A percentile compares a stretch with the other conserved stretches of the same genome.
phyloP scores from a whole-genome alignment of 805 yeast genomes.

The Candida easanensis region DNA sequence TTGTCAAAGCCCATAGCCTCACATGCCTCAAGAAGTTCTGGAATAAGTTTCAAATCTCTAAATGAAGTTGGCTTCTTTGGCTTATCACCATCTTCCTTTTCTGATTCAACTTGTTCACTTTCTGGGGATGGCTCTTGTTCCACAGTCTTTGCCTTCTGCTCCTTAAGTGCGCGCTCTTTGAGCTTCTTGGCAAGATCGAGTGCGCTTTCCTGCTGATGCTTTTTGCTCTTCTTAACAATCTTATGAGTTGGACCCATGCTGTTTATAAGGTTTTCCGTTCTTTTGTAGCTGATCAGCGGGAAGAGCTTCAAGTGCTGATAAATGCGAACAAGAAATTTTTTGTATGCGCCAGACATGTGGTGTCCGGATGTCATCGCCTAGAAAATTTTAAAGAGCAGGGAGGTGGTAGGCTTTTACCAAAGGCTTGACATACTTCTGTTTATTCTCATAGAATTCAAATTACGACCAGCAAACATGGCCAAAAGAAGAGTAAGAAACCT shows the following conservation, averaged over 20 bases:
- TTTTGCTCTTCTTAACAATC: slow-evolving; percentile 23
- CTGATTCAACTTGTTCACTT: slow-evolving; percentile 1
- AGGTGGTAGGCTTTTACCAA: too few species aligned
- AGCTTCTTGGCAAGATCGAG: slow-evolving; percentile 57
- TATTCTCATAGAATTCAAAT: too few species aligned
- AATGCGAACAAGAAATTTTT: slow-evolving; percentile 1
- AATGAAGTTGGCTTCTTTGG: slow-evolving; percentile 39
- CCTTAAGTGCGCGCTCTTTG: slow-evolving; percentile 38
- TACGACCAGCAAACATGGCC: slow-evolving; percentile 41
- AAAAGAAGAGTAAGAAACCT: slow-evolving; percentile 45
- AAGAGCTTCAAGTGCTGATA: neutral
- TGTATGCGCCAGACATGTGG: slow-evolving; percentile 5
- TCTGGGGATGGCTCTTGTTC: slow-evolving; percentile 3
- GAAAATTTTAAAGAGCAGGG: slow-evolving; percentile 11
- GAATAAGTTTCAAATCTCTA: slow-evolving; percentile 60
- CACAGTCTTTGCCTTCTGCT: slow-evolving; percentile 13
- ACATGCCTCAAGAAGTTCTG: slow-evolving; percentile 79
- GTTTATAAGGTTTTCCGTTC: neutral
- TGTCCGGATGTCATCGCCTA: slow-evolving; percentile 29
- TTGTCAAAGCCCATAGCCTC: slow-evolving; percentile 66
- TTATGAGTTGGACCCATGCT: slow-evolving; percentile 7
- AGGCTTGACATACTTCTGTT: too few species aligned
- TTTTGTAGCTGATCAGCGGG: neutral
- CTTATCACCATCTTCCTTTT: slow-evolving; percentile 19
- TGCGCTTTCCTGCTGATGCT: slow-evolving; percentile 33